Base-by-base conservation (phyloP, 1,139 yeast genomes). In the Nadsonia commutata region DNA sequence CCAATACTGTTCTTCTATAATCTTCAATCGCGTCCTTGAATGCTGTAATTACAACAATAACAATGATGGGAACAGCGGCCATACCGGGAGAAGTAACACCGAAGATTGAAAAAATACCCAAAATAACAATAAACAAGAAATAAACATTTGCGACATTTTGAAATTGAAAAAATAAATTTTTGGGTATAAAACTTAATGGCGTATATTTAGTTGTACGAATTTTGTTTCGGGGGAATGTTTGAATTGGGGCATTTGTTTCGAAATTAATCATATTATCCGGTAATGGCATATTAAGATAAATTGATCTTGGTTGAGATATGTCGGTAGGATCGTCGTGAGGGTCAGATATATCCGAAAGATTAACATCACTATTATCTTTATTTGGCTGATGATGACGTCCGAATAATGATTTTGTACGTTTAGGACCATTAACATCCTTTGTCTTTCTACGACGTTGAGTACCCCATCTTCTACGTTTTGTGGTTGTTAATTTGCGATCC, bases 21-120 rank as follows among this genome's bases (percentile, higher is more conserved):
- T 90, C 98, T 62, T 90, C 98, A 50, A 90, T 70, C 0, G 94
- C 97, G 65, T 90, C 98, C 57, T 88, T 88, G 51, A 83, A 64
- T 8, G 95, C 97, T 1, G 98, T 90, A 47, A 90, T 73, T 48
- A 73, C 67, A 38, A 90, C 95, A 67, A 90, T 88, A 46, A 86
- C 96, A 62, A 88, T 83, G 60, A 90, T 76, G 2, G 98, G 98
- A 40, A 86, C 96, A 1, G 95, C 88, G 8, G 94, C 81, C 49
- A 90, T 65, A 2, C 90, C 97, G 1, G 98, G 96, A 50, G 75
- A 78, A 16, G 81, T 76, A 36, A 88, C 96, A 55, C 98, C 98
- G 59, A 90, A 90, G 45, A 90, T 79, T 49, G 82, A 74, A 65
- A 90, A 85, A 17, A 63, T 59, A 46, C 94, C 93, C 53, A 86